A percentile compares a stretch with the other conserved stretches of the same genome.
phyloP scores from a whole-genome alignment of 306 rosid species.

The Cucurbita argyrosperma region DNA sequence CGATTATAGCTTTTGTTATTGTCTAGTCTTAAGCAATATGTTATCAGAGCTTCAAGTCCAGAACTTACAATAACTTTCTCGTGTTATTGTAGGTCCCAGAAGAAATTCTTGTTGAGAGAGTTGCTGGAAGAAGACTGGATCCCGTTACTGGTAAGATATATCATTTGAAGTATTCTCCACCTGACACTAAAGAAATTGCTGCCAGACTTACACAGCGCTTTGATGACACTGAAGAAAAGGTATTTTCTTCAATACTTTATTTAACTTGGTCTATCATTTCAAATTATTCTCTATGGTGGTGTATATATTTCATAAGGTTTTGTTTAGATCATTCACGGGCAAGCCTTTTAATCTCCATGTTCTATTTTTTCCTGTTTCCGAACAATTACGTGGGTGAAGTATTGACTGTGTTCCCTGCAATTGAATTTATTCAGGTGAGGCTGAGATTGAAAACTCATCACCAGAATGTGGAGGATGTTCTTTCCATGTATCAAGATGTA shows the following conservation, averaged over 20 bases:
- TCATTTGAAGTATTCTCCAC: constrained; percentile 85
- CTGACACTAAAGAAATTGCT: constrained; percentile 66
- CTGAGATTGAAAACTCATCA: constrained; percentile 75
- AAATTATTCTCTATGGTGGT: background rate
- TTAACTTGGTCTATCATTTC: background rate
- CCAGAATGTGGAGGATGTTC: constrained; percentile 80
- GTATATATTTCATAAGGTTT: background rate
- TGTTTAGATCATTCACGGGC: background rate
- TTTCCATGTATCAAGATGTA: constrained; percentile 51
- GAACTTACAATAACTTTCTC: background rate
- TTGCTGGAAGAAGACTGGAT: constrained; percentile 83
- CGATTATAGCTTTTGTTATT: background rate
- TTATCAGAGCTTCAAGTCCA: background rate
- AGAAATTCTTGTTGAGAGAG: constrained; percentile 80
- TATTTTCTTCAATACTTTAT: constrained; percentile 4
- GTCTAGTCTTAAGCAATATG: background rate
- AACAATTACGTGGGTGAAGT: background rate
- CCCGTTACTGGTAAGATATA: constrained; percentile 86
- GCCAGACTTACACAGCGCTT: constrained; percentile 87
- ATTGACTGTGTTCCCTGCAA: constrained; percentile 1
- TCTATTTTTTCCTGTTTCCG: background rate
- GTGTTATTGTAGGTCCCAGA: constrained; percentile 60
- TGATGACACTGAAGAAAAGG: constrained; percentile 93
- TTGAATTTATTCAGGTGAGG: constrained; percentile 46
- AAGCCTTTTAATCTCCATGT: background rate